phyloP scores from a whole-genome alignment of 1,139 yeast genomes.

The Arxiozyma slooffiae region DNA sequence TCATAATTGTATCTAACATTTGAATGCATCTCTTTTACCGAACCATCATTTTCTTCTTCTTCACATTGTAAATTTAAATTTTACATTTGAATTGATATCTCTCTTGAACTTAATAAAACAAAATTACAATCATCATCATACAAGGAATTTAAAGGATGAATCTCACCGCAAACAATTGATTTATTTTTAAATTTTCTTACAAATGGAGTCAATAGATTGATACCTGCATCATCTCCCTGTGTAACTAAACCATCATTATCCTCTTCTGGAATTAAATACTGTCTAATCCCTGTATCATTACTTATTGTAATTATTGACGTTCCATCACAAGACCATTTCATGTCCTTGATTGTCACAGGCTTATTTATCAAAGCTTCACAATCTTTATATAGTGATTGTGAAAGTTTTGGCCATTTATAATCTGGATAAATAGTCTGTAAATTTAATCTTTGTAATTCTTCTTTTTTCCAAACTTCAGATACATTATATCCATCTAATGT shows the following conservation, averaged over 20 bases:
- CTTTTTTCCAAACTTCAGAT: constrained; percentile 16
- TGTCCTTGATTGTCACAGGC: constrained; percentile 19
- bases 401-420: constrained; percentile 17
- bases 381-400: constrained; percentile 9
- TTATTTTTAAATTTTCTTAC: constrained; percentile 20
- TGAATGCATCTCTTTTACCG: background rate
- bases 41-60: background rate
- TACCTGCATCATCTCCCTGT: background rate
- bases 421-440: background rate
- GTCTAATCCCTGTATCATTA: constrained; percentile 28
- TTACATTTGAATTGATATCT: constrained; percentile 22
- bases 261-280: constrained; percentile 21
- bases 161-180: constrained; percentile 21
- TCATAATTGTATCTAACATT: constrained; percentile 10
- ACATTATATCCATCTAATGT: constrained; percentile 15
- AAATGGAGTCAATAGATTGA: constrained; percentile 17
- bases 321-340: constrained; percentile 29
- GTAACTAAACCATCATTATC: no score
- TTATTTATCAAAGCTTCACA: constrained; percentile 1
- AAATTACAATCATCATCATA: constrained; percentile 11
- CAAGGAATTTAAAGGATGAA: constrained; percentile 23
- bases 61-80: constrained; percentile 8
- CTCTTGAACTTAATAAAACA: constrained; percentile 16
- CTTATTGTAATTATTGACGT: constrained; percentile 26
- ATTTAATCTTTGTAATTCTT: constrained; percentile 9